Conservation (phyloP, 768 basidiomycete species). For the Nidularia pulvinata region DNA sequence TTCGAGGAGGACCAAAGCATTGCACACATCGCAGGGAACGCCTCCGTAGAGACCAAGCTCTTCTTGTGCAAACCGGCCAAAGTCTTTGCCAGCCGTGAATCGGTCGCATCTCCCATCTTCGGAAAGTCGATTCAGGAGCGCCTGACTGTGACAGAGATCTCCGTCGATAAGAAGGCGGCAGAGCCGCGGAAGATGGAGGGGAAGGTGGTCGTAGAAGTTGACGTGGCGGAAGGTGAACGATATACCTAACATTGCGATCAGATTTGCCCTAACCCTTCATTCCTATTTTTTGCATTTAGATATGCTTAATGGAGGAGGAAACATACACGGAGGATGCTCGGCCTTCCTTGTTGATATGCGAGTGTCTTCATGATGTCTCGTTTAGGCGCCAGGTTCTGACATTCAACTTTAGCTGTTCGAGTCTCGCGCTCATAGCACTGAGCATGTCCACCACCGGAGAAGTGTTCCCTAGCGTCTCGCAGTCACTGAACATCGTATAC, state of each 20-base stretch:
- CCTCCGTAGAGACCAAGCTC: constrained; percentile 15
- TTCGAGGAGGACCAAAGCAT: constrained; percentile 1
- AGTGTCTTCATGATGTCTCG: constrained; percentile 10
- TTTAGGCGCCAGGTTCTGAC: neutral
- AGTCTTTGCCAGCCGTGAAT: constrained; percentile 8
- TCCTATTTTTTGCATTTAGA: constrained; percentile 24
- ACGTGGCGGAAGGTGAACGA: constrained; percentile 37
- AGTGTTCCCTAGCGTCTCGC: constrained; percentile 36
- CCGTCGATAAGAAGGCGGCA: constrained; percentile 34
- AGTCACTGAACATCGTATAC: constrained; percentile 50
- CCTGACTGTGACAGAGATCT: constrained; percentile 33
- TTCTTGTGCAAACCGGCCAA: constrained; percentile 12
- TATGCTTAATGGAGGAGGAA: constrained; percentile 50
- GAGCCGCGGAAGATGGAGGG: constrained; percentile 39
- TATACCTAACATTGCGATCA: neutral
- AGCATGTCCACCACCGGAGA: constrained; percentile 18
- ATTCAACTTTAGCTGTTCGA: constrained; percentile 38
- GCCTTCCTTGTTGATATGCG: constrained; percentile 55
- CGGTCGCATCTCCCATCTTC: constrained; percentile 11
- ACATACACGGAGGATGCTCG: constrained; percentile 55
- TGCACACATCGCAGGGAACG: constrained; percentile 14
- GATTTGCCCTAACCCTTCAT: too few relatives aligned
- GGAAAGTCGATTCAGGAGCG: constrained; percentile 18
- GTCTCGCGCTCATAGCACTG: constrained; percentile 42
- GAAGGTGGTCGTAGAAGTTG: constrained; percentile 37